phyloP scores from a whole-genome alignment of 371 early-diverging fungal species.

The Furculomyces boomerangus region DNA sequence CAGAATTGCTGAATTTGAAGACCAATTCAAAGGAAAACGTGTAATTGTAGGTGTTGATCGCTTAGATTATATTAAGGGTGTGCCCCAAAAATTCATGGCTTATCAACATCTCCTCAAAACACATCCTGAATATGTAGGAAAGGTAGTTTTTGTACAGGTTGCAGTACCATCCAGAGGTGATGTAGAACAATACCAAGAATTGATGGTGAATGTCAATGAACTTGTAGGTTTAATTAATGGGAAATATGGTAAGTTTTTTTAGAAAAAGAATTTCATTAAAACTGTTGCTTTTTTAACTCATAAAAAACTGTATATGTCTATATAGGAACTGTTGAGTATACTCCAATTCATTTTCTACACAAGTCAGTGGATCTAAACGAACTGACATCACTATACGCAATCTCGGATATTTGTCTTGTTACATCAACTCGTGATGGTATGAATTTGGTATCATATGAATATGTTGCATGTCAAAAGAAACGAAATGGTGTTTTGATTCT shows the following conservation, averaged over 20 bases:
- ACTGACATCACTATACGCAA: conserved; percentile 87
- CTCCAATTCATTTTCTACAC: conserved; percentile 96
- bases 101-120: conserved; percentile 80
- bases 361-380: conserved; percentile 91
- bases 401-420: conserved; percentile 91
- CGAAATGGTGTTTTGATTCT: conserved; percentile 93
- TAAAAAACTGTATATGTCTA: too few relatives aligned
- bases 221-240: conserved; percentile 96
- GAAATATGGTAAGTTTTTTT: conserved; percentile 39
- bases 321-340: conserved; percentile 68
- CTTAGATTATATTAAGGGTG: conserved; percentile 99
- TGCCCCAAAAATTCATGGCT: conserved; percentile 96
- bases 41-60: conserved; percentile 97
- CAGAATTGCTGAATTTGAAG: conserved; percentile 59
- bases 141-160: conserved; percentile 92
- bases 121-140: conserved; percentile 87
- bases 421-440: conserved; percentile 99
- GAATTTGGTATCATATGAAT: conserved; percentile 99
- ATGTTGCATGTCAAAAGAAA: conserved; percentile 84
- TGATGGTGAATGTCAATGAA: conserved; percentile 82
- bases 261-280: too few relatives aligned
- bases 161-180: conserved; percentile 94
- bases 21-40: conserved; percentile 73
- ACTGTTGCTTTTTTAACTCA: too few relatives aligned
- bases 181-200: conserved; percentile 93